Evolutionary conservation across 2,329 filamentous ascomycete genomes (phyloP).

Genomic region (Aspergillus costaricaensis): DNA sequence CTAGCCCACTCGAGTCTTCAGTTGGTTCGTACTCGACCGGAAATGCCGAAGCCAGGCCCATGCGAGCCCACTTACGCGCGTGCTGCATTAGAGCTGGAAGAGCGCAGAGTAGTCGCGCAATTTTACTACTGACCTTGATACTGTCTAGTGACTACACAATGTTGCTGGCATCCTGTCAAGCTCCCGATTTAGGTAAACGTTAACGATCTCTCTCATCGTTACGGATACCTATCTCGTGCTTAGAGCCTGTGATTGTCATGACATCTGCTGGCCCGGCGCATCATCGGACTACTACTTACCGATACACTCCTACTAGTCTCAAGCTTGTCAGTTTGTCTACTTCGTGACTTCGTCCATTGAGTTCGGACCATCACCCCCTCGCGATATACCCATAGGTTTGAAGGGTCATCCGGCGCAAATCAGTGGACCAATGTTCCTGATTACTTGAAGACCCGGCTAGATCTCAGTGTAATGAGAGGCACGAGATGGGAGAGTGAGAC

Average conservation of each 20-base stretch:
- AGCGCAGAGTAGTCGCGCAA: neutral
- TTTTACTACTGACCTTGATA: neutral
- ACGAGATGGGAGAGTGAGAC: conserved; percentile 8
- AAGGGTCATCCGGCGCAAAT: conserved; percentile 1
- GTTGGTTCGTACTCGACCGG: neutral
- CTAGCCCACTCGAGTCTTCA: neutral
- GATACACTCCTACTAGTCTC: neutral
- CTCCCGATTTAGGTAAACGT: neutral
- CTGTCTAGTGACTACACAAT: neutral
- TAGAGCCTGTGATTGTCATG: neutral
- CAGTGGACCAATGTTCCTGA: conserved; percentile 19
- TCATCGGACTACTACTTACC: neutral
- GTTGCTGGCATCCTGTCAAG: neutral
- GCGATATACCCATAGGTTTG: neutral
- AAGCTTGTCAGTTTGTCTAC: neutral
- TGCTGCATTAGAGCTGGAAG: neutral
- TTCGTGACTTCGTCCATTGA: neutral
- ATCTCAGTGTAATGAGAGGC: conserved; percentile 13
- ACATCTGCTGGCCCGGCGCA: neutral
- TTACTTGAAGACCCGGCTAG: conserved; percentile 15
- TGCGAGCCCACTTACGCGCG: conserved; percentile 1
- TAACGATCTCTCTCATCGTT: neutral
- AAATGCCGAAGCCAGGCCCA: conserved; percentile 2
- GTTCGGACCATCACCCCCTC: neutral
- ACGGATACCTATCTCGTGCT: neutral